Evolutionary conservation across 768 basidiomycete species (phyloP), one percentile per base, ranked within the genome.

Genomic region (Neoboletus subvelutipes): DNA sequence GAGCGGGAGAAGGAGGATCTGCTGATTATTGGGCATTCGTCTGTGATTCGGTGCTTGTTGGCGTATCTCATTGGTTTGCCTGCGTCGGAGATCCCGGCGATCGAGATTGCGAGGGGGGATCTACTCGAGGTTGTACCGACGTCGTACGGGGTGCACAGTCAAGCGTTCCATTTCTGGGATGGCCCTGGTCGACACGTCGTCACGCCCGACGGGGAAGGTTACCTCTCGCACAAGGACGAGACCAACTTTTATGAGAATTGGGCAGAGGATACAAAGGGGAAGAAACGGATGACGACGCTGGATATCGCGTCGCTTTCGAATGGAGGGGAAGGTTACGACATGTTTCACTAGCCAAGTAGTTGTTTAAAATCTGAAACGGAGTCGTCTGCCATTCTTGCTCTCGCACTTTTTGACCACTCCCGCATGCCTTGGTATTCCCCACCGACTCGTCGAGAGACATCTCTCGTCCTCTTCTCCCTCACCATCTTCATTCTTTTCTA

Each of bases 101-200:
- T 98, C 52, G 96, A 98, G 73, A 88, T 99, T 64, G 92, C 96
- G 37, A 84, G 97, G 13, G 97, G 97, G 0, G 97, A 99, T 69
- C 76, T 98, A n/a, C 81, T 98, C 39, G 97, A 99, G 71, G 90
- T 94, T 48, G 84, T 91, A 0, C 91, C 92, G 2, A 87, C 91
- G 11, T 90, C 88, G 7, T 93, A 93, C 62, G 94, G 94, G 11
- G 94, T 97, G 43, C 87, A 90, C 59, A 89, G 87, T 58, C 87
- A 92, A 63, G 92, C 93, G 9, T 93, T 87, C 72, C 91, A 94
- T 70, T 94, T 94, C 74, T 94, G 91, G 91, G 90, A 92, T 62
- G 91, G 91, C 0, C 90, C 91, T 4, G 91, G 91, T 5, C 76
- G 90, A 49, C 75, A 74, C 8, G 78, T 78, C 8, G 73, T 72